A percentile compares a stretch with the other conserved stretches of the same genome.
These are phyloP conservation scores for Globisporangium alternatum DNA, from an alignment of 352 stramenopile species.

Conservation along the genomic window DNA sequence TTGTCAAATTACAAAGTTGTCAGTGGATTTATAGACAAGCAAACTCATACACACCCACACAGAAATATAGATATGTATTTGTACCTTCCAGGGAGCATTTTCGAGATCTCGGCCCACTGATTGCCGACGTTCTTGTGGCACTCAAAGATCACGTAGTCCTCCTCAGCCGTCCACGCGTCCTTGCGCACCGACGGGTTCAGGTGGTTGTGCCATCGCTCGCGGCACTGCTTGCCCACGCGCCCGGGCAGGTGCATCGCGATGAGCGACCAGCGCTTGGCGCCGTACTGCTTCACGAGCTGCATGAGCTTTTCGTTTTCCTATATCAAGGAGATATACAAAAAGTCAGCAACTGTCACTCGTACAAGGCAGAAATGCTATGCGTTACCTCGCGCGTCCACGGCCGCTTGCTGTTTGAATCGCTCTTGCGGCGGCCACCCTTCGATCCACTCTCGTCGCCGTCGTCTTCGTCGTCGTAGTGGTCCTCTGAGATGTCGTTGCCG, in stretches of 20 bases:
- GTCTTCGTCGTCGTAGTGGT: conserved; percentile 70
- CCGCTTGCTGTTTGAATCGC: conserved; percentile 83
- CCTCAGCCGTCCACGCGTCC: conserved; percentile 86
- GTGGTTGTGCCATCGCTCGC: conserved; percentile 89
- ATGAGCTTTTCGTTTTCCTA: conserved; percentile 87
- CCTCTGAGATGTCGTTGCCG: conserved; percentile 26
- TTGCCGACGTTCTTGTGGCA: conserved; percentile 91
- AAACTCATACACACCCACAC: neutral
- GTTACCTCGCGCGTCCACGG: conserved; percentile 72
- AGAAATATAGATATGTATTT: neutral
- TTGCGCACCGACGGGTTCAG: conserved; percentile 87
- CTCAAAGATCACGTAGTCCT: conserved; percentile 90
- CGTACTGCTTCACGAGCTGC: conserved; percentile 88
- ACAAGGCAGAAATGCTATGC: no score
- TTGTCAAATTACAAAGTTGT: neutral
- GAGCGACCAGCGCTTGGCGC: conserved; percentile 86
- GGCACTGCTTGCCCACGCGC: conserved; percentile 87
- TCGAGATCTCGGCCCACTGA: conserved; percentile 91
- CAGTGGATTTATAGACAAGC: neutral
- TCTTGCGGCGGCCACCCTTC: conserved; percentile 43
- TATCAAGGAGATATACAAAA: neutral
- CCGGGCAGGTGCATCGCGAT: conserved; percentile 88
- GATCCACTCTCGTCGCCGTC: conserved; percentile 52
- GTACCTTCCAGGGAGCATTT: conserved; percentile 85
- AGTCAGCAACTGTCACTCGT: neutral